Evolutionary conservation across 1,139 yeast genomes (phyloP), one percentile per base, ranked within the genome.

Genomic region (Nakaseomyces kungkrabaensis): DNA sequence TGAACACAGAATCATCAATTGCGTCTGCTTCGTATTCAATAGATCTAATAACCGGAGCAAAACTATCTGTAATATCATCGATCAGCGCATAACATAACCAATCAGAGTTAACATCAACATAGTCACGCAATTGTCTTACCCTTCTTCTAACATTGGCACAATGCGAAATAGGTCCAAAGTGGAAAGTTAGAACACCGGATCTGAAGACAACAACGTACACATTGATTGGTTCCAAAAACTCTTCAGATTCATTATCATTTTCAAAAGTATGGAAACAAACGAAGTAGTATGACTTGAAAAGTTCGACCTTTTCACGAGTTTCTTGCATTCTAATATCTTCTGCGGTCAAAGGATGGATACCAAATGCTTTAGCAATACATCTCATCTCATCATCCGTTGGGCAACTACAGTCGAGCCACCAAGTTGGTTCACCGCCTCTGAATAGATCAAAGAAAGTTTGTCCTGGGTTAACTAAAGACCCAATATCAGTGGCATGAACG

Each of bases 61-160:
- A 89, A 45, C 89, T 83, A 76, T 89, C 97, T 8, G 96, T 87
- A 57, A 89, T 89, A 65, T 89, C 96, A 75, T 89, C 97, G 56
- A 89, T 85, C 54, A 89, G 69, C 8, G 97, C 97, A 68, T 89
- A 89, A 68, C 96, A 89, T 47, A 89, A 71, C 97, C 97, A 89
- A 68, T 89, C 97, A 1, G 96, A 83, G 54, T 87, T 79, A 10
- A 89, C 95, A 56, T 81, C 82, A 41, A 89, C 90, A 63, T 88
- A 88, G 61, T 87, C 96, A 52, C 94, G 76, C 57, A 89, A 74
- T 67, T 89, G 96, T 59, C 97, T 78, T 46, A 89, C 94, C 70
- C 97, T 85, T 65, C 95, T 77, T 68, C 97, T 78, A 41, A 89
- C 97, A 65, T 82, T 87, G 3, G 92, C 88, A 48, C 92, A 81